These are phyloP conservation scores for Botrytis aclada DNA, from an alignment of 2,329 filamentous ascomycete species.

Conservation along the genomic window DNA sequence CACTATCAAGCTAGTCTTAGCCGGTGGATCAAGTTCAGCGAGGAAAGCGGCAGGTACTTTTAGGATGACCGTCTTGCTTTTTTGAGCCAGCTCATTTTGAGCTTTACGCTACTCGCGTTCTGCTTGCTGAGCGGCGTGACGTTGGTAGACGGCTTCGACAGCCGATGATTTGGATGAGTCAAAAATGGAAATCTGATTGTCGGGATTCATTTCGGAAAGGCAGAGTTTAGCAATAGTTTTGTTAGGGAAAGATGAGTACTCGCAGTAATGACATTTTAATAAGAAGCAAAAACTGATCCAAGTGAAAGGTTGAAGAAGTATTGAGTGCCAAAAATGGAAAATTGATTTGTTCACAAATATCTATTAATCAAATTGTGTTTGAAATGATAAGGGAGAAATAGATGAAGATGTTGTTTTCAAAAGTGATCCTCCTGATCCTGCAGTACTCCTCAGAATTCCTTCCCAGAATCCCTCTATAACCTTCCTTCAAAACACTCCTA, in stretches of 20 bases:
- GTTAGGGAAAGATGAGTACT: not conserved
- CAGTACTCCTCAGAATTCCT: not conserved
- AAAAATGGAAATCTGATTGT: not conserved
- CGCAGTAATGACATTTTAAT: not conserved
- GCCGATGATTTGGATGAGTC: not conserved
- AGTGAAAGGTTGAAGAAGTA: not conserved
- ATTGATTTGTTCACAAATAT: not conserved
- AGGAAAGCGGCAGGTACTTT: not conserved
- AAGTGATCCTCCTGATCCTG: not conserved
- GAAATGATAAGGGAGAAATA: not conserved
- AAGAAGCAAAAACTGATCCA: not conserved
- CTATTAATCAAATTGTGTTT: not conserved
- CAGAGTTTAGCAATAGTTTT: too few species aligned
- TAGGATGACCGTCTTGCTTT: not conserved
- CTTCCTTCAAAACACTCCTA: not conserved
- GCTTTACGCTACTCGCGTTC: not conserved
- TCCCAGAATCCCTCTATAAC: fast-evolving
- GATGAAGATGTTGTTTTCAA: not conserved
- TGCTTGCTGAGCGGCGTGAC: not conserved
- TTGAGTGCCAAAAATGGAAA: not conserved
- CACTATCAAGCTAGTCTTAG: not conserved
- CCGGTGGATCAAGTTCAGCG: not conserved
- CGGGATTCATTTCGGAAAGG: not conserved
- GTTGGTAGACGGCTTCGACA: not conserved
- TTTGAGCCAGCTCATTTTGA: not conserved